Conservation (phyloP, 257 asterid species). For the Solanum corneliomulleri region DNA sequence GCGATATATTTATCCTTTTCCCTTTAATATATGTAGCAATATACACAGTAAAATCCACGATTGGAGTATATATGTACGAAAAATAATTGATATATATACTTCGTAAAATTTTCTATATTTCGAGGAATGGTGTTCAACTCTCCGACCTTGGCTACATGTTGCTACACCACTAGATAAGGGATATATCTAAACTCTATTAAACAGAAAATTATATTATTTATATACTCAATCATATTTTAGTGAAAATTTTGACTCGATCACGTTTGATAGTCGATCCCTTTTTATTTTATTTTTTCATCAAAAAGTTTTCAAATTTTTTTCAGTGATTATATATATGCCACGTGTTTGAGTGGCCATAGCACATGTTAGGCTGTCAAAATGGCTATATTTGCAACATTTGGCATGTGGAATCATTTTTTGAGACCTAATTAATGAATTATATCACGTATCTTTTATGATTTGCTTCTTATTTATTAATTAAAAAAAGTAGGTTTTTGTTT, state of each 20-base stretch:
- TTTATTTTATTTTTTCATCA: not conserved
- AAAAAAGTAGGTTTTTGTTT: not conserved
- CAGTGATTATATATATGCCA: not conserved
- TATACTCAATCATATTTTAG: too few species aligned
- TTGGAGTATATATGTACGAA: too few species aligned
- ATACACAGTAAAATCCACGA: too few species aligned
- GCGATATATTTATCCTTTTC: accelerated
- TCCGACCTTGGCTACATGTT: not conserved
- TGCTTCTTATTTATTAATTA: not conserved
- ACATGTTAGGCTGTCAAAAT: not conserved
- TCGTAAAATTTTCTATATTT: too few species aligned
- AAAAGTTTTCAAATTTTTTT: not conserved
- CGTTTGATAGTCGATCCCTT: too few species aligned
- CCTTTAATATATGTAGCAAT: too few species aligned
- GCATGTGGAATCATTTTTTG: constrained; percentile 14
- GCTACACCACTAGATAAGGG: not conserved
- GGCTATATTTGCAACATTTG: constrained; percentile 31
- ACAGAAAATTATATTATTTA: too few species aligned
- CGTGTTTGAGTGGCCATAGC: not conserved
- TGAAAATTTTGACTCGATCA: accelerated
- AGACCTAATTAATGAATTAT: constrained; percentile 4
- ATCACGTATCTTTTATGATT: constrained; percentile 48
- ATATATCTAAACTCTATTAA: too few species aligned
- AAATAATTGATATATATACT: too few species aligned
- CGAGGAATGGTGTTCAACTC: too few species aligned